Percentiles rank a stretch among this genome's conserved stretches.
Evolutionary conservation across 495 filamentous ascomycete genomes (phyloP).

Genomic region (Hyaloscypha finlandica): DNA sequence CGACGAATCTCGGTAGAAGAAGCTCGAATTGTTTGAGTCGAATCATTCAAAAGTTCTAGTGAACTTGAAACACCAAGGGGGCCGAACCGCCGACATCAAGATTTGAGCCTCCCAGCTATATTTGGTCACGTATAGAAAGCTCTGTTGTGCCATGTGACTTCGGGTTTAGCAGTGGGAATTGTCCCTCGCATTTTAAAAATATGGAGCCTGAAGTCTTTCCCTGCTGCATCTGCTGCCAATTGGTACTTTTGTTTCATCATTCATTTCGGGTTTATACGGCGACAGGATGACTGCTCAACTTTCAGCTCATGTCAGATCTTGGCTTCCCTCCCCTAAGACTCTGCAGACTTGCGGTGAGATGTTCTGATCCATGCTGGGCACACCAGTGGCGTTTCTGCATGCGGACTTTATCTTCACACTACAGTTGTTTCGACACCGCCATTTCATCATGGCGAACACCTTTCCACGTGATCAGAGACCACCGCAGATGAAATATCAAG

Average conservation of each 20-base stretch:
- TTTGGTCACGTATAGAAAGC: background rate
- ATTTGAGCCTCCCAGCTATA: constrained; percentile 1
- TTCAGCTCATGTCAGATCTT: background rate
- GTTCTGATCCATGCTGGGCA: background rate
- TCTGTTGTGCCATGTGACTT: background rate
- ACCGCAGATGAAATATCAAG: background rate
- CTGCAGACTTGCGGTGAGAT: constrained; percentile 15
- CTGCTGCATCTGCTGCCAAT: background rate
- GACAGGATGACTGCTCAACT: background rate
- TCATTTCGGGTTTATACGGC: background rate
- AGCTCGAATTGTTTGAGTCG: background rate
- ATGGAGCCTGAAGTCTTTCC: background rate
- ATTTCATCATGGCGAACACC: constrained; percentile 9
- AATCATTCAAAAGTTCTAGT: background rate
- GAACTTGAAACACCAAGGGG: background rate
- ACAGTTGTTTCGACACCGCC: constrained; percentile 6
- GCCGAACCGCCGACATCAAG: background rate
- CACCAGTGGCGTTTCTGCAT: constrained; percentile 3
- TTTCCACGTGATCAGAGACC: constrained; percentile 1
- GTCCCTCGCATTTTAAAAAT: background rate
- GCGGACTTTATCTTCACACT: constrained; percentile 2
- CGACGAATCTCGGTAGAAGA: background rate
- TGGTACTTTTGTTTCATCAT: background rate
- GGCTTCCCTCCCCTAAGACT: background rate
- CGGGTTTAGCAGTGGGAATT: background rate